Evolutionary conservation across 2,329 filamentous ascomycete species (phyloP).

Genomic region (Botrytis byssoidea): DNA sequence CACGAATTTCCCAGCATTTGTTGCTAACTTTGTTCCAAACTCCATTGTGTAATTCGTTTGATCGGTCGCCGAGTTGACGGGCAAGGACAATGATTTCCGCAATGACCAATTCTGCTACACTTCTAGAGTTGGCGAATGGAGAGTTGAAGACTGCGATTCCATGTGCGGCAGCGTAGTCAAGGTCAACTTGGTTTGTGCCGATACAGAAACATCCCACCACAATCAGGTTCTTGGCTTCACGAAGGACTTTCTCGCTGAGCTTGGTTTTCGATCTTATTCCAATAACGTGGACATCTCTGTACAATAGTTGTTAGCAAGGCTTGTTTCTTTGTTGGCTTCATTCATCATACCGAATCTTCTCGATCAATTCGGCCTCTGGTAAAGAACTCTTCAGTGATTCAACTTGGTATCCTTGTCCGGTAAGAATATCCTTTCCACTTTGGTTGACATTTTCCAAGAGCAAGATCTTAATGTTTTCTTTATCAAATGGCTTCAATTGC

Average conservation of each 20-base stretch:
- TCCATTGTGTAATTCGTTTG: constrained; percentile 88
- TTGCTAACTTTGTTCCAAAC: constrained; percentile 98
- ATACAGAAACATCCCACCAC: constrained; percentile 99
- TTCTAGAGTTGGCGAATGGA: constrained; percentile 95
- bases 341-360: constrained; percentile 77
- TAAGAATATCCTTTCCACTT: constrained; percentile 80
- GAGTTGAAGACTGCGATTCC: constrained; percentile 99
- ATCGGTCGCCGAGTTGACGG: constrained; percentile 89
- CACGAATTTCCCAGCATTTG: constrained; percentile 96
- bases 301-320: constrained; percentile 26
- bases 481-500: constrained; percentile 91
- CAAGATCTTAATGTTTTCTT: constrained; percentile 93
- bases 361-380: constrained; percentile 88
- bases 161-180: constrained; percentile 75
- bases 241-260: constrained; percentile 79
- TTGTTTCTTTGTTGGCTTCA: constrained; percentile 1
- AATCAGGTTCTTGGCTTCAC: constrained; percentile 88
- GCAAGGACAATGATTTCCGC: constrained; percentile 89
- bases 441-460: constrained; percentile 95
- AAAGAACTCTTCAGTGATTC: constrained; percentile 87
- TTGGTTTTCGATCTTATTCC: constrained; percentile 98
- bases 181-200: constrained; percentile 92
- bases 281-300: constrained; percentile 90
- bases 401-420: constrained; percentile 89
- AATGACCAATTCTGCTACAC: constrained; percentile 94